phyloP scores from a whole-genome alignment of 768 basidiomycete species.

The Exidia glandulosa region DNA sequence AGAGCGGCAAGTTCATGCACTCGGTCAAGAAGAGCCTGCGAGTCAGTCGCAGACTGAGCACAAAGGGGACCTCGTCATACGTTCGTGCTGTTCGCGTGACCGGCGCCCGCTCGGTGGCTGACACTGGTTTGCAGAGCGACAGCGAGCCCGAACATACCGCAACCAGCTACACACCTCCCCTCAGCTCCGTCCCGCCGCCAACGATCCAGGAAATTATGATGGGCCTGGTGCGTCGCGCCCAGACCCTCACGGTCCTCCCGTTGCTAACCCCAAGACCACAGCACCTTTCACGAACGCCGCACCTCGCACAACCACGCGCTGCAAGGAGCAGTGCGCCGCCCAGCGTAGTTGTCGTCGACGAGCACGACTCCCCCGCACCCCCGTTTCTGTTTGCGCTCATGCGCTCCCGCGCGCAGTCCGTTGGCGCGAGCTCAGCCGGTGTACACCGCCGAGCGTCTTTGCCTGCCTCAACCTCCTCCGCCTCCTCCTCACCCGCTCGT shows the following conservation, averaged over 20 bases:
- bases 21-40: no score
- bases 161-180: neutral
- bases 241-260: neutral
- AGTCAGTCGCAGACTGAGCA: no score
- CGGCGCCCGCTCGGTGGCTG: neutral
- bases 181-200: neutral
- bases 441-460: neutral
- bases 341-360: neutral
- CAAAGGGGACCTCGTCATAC: neutral
- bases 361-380: neutral
- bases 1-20: no score
- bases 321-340: neutral
- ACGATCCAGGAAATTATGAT: neutral
- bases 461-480: neutral
- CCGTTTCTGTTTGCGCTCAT: neutral
- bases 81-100: neutral
- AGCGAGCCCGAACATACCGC: neutral
- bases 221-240: neutral
- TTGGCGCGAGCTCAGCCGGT: neutral
- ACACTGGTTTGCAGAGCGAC: neutral
- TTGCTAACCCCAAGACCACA: neutral
- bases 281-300: neutral
- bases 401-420: neutral
- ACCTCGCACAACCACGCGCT: neutral
- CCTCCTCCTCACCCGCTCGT: neutral